phyloP scores from a whole-genome alignment of 2,329 filamentous ascomycete genomes.

The Fusarium mangiferae region DNA sequence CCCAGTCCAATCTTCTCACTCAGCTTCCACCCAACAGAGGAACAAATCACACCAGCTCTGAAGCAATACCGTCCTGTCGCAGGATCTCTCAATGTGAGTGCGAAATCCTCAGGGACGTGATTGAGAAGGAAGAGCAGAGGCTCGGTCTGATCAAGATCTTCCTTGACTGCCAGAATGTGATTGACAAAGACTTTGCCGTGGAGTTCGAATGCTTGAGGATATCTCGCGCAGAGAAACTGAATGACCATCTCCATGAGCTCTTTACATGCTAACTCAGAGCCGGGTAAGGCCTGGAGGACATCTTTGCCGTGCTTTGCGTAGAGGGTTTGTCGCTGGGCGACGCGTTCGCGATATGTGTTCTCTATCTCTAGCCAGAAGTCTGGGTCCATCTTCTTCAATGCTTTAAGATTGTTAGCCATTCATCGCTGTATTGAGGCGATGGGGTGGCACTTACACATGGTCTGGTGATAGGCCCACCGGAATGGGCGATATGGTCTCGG shows the following conservation, averaged over 20 bases:
- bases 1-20: constrained; percentile 77
- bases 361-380: constrained; percentile 94
- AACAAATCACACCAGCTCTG: constrained; percentile 81
- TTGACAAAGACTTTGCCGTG: constrained; percentile 73
- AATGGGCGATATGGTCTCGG: constrained; percentile 84
- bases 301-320: constrained; percentile 70
- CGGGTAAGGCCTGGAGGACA: constrained; percentile 76
- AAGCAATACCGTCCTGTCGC: constrained; percentile 78
- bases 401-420: constrained; percentile 58
- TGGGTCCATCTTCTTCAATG: constrained; percentile 79
- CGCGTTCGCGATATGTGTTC: constrained; percentile 73
- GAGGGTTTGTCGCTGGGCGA: constrained; percentile 74
- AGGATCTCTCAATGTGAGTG: constrained; percentile 77
- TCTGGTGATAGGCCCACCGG: constrained; percentile 87
- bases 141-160: constrained; percentile 68
- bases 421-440: too few species aligned
- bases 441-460: constrained; percentile 73
- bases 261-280: constrained; percentile 81
- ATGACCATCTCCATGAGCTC: constrained; percentile 89
- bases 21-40: constrained; percentile 82
- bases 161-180: constrained; percentile 69
- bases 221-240: constrained; percentile 81
- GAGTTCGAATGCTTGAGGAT: constrained; percentile 78
- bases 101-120: constrained; percentile 88
- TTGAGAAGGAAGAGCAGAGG: constrained; percentile 78